Percentiles rank a stretch among this genome's conserved stretches.
Evolutionary conservation across 75 land plant species (phyloP).

Genomic region (Selaginella tamariscina): DNA sequence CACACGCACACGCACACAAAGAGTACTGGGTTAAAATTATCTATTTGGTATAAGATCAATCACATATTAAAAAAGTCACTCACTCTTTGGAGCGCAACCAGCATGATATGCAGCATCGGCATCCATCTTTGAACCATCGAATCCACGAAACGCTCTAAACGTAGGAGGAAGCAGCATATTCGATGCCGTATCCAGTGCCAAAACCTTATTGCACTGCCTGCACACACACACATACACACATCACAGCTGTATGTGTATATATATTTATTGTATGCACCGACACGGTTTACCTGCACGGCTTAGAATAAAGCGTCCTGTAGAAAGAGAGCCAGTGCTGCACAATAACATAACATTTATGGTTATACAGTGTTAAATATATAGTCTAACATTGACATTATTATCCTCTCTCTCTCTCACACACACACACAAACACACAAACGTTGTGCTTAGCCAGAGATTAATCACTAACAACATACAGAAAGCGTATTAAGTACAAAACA

Average conservation of each 20-base stretch:
- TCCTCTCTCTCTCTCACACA: too few species aligned
- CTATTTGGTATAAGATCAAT: too few species aligned
- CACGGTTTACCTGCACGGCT: slow-evolving; percentile 58
- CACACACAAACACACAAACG: not conserved
- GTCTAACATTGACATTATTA: too few species aligned
- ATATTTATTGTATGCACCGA: slow-evolving; percentile 3
- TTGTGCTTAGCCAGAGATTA: not conserved
- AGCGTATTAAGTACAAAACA: not conserved
- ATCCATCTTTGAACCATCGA: too few species aligned
- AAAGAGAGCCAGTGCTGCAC: slow-evolving; percentile 71
- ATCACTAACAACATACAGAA: not conserved
- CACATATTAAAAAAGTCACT: too few species aligned
- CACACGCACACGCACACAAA: too few species aligned
- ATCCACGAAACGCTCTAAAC: slow-evolving; percentile 36
- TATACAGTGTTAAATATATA: not conserved
- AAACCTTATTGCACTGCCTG: slow-evolving; percentile 61
- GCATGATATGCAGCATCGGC: not conserved
- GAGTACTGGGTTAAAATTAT: too few species aligned
- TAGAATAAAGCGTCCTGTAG: slow-evolving; percentile 58
- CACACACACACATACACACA: slow-evolving; percentile 2
- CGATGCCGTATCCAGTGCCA: slow-evolving; percentile 48
- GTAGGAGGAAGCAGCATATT: slow-evolving; percentile 66
- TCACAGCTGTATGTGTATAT: not conserved
- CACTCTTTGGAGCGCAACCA: not conserved
- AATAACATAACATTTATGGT: not conserved